Percentiles rank a stretch among this genome's conserved stretches.
phyloP scores from a whole-genome alignment of 305 asterid genomes.

The Coffea humblotiana region DNA sequence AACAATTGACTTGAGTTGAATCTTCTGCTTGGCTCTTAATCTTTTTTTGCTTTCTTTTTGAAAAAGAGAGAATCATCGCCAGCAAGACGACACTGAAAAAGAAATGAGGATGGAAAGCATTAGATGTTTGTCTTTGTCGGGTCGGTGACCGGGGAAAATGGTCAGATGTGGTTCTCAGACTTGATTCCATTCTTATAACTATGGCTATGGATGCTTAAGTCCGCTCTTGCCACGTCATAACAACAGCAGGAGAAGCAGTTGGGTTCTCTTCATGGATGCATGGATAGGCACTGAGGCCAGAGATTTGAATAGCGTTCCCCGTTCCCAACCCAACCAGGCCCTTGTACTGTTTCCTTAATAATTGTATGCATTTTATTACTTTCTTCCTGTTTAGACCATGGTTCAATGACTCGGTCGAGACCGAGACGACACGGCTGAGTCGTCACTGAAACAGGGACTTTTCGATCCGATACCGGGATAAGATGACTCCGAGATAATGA shows the following conservation, averaged over 20 bases:
- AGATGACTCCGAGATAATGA: too few relatives aligned
- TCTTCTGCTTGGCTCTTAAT: slow-evolving; percentile 13
- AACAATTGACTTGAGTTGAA: slow-evolving; percentile 21
- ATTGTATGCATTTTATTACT: not conserved
- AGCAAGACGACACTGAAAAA: not conserved
- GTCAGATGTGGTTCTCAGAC: not conserved
- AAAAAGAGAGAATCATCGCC: slow-evolving; percentile 4
- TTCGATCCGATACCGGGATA: too few relatives aligned
- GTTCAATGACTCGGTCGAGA: too few relatives aligned
- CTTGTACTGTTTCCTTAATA: not conserved
- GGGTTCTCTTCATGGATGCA: too few relatives aligned
- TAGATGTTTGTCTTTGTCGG: slow-evolving; percentile 5
- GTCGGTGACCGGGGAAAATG: not conserved
- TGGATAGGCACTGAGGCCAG: not conserved
- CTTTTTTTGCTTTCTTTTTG: not conserved
- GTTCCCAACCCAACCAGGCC: not conserved
- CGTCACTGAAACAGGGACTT: too few relatives aligned
- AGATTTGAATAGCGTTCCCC: not conserved
- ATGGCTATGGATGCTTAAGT: not conserved
- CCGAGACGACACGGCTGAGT: too few relatives aligned
- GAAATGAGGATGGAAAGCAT: slow-evolving; percentile 2
- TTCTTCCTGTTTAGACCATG: not conserved
- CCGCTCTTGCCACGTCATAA: too few relatives aligned
- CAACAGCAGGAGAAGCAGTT: too few relatives aligned
- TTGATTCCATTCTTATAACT: not conserved